phyloP scores from a whole-genome alignment of 495 filamentous ascomycete species.

The Hypoxylon perforatum region DNA sequence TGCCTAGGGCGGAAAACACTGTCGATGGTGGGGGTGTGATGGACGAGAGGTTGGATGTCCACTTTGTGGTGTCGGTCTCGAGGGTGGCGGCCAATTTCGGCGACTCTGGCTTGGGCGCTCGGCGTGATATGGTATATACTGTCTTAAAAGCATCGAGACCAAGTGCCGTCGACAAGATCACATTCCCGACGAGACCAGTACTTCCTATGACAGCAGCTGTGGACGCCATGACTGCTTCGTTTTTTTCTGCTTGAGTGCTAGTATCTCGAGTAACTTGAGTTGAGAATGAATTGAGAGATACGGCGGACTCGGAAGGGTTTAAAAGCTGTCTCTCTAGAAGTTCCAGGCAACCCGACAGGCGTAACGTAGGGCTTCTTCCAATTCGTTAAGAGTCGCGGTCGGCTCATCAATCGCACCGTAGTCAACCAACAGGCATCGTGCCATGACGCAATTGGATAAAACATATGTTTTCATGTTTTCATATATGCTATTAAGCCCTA shows the following conservation, averaged over 20 bases:
- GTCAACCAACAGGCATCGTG: too few species aligned
- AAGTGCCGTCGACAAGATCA: slow-evolving; percentile 68
- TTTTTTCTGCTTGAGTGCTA: neutral
- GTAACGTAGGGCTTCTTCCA: too few species aligned
- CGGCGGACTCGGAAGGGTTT: too few species aligned
- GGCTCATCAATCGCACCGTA: too few species aligned
- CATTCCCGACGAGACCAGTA: slow-evolving; percentile 67
- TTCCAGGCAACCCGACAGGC: too few species aligned
- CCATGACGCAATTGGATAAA: too few species aligned
- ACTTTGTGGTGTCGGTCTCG: slow-evolving; percentile 61
- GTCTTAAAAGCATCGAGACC: slow-evolving; percentile 51
- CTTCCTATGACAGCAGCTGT: slow-evolving; percentile 64
- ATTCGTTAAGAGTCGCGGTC: too few species aligned
- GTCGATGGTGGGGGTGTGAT: slow-evolving; percentile 67
- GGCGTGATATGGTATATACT: slow-evolving; percentile 69
- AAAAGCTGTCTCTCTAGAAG: too few species aligned
- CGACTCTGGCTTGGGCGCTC: slow-evolving; percentile 57
- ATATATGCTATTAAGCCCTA: too few species aligned
- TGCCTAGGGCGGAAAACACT: slow-evolving; percentile 74
- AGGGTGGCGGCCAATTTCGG: slow-evolving; percentile 62
- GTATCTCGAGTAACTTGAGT: too few species aligned
- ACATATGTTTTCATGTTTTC: too few species aligned
- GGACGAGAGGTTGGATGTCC: slow-evolving; percentile 64
- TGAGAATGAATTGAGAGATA: too few species aligned
- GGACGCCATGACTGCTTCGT: slow-evolving; percentile 44